Evolutionary conservation across 2,329 filamentous ascomycete genomes (phyloP), one percentile per base, ranked within the genome.

Genomic region (Trichoderma breve): DNA sequence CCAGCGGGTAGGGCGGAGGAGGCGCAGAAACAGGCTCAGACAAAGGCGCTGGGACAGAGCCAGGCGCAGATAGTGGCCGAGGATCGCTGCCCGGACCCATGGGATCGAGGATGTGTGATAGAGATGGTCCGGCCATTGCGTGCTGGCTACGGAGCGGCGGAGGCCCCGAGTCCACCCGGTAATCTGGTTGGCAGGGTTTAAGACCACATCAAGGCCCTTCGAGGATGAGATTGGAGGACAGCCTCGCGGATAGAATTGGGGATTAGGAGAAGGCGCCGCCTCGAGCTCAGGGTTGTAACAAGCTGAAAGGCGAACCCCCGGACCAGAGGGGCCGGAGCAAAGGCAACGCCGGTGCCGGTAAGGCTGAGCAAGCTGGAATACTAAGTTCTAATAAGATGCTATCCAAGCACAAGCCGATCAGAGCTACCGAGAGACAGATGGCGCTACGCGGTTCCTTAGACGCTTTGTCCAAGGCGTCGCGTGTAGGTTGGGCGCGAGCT

Each of bases 61-160:
- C 32, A 62, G 57, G 28, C 28, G 57, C 68, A 6, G 47, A 28
- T 39, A 32, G n/a, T 4, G 68, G 60, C 24, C 60, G 60, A 63
- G 51, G 36, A 71, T 65, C 66, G 51, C 57, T 51, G 36, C 57
- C 60, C 55, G 78, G 77, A 60, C 73, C 75, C 65, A 78, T 74
- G 79, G 76, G 74, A 63, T 79, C 76, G 69, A 80, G 77, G 64
- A 80, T 78, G 53, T 79, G 78, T 39, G 79, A 79, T 63, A 80
- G 76, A 43, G 77, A 79, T 57, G 78, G 78, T 39, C 77, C 77
- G 34, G 78, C 75, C 80, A 81, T 81, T 71, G 73, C 71, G 60
- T 55, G 68, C 64, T 72, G 57, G 60, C 55, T 28, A 43, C 58
- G 71, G 60, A 71, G 62, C 62, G 55, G 65, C 66, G 67, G 66